phyloP scores from a whole-genome alignment of 169 alveolate genomes.

The Eimeria brunetti region DNA sequence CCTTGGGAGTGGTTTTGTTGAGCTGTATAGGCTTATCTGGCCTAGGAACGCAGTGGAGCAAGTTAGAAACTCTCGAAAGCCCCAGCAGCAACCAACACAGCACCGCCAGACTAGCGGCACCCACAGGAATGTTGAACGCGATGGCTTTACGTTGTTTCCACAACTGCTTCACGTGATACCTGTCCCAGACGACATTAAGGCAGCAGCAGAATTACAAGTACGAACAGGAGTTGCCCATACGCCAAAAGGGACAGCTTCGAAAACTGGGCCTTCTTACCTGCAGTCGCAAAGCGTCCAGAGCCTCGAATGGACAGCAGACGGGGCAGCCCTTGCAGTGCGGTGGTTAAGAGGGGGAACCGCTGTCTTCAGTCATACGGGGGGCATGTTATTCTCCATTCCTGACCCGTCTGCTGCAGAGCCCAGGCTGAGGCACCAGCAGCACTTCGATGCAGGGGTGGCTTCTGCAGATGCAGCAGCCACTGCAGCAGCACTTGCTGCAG shows the following conservation, averaged over 20 bases:
- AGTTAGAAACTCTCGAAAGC: background rate
- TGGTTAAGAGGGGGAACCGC: conserved; percentile 67
- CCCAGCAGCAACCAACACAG: conserved; percentile 18
- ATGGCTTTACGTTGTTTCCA: conserved; percentile 39
- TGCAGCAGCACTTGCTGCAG: conserved; percentile 38
- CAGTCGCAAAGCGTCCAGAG: conserved; percentile 34
- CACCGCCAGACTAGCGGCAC: background rate
- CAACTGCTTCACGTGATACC: conserved; percentile 26
- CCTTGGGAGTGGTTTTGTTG: conserved; percentile 45
- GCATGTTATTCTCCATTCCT: conserved; percentile 44
- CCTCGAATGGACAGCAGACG: conserved; percentile 70
- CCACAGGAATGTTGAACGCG: conserved; percentile 57
- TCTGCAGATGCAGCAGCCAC: conserved; percentile 13
- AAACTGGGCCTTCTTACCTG: background rate
- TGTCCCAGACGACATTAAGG: conserved; percentile 30
- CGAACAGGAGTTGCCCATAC: background rate
- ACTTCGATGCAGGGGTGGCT: background rate
- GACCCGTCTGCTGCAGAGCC: background rate
- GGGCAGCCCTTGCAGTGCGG: conserved; percentile 65
- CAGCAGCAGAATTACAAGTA: conserved; percentile 2
- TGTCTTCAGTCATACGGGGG: conserved; percentile 72
- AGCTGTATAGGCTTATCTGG: conserved; percentile 55
- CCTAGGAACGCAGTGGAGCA: conserved; percentile 50
- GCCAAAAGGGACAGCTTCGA: background rate
- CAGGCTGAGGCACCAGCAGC: background rate